These are phyloP conservation scores for Apiotrichum laibachii DNA, from an alignment of 1,284 basidiomycete genomes.

Conservation along the genomic window DNA sequence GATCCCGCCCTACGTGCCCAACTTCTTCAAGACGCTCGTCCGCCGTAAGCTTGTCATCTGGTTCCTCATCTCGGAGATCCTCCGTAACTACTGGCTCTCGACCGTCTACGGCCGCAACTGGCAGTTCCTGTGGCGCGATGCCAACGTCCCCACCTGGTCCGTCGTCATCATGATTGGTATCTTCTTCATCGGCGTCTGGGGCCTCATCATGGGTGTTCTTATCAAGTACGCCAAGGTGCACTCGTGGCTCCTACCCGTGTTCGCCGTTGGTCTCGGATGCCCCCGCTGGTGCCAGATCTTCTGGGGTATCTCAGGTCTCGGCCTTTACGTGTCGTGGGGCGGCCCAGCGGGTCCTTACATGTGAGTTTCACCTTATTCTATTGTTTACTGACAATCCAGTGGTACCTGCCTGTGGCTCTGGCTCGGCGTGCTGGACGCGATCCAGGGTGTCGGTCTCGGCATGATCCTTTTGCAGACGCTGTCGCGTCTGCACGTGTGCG, in stretches of 20 bases:
- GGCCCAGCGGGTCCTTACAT: slow-evolving; percentile 78
- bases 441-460: slow-evolving; percentile 88
- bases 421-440: slow-evolving; percentile 86
- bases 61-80: slow-evolving; percentile 84
- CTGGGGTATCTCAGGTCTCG: slow-evolving; percentile 53
- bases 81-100: slow-evolving; percentile 89
- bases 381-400: slow-evolving; percentile 20
- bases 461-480: slow-evolving; percentile 91
- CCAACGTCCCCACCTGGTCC: slow-evolving; percentile 70
- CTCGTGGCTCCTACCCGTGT: slow-evolving; percentile 88
- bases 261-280: slow-evolving; percentile 85
- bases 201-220: slow-evolving; percentile 65
- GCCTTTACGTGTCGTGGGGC: slow-evolving; percentile 84
- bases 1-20: slow-evolving; percentile 86
- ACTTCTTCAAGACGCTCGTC: slow-evolving; percentile 82
- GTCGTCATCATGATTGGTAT: slow-evolving; percentile 71
- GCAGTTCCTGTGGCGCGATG: slow-evolving; percentile 84
- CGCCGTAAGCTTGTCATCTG: slow-evolving; percentile 84
- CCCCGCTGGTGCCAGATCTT: slow-evolving; percentile 83
- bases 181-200: slow-evolving; percentile 88
- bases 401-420: slow-evolving; percentile 85
- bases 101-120: slow-evolving; percentile 83
- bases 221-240: slow-evolving; percentile 86
- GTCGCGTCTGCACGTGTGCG: slow-evolving; percentile 86
- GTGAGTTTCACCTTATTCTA: slow-evolving; percentile 18